Evolutionary conservation across 139 green algal species (phyloP).

Genomic region (Volvox africanus): DNA sequence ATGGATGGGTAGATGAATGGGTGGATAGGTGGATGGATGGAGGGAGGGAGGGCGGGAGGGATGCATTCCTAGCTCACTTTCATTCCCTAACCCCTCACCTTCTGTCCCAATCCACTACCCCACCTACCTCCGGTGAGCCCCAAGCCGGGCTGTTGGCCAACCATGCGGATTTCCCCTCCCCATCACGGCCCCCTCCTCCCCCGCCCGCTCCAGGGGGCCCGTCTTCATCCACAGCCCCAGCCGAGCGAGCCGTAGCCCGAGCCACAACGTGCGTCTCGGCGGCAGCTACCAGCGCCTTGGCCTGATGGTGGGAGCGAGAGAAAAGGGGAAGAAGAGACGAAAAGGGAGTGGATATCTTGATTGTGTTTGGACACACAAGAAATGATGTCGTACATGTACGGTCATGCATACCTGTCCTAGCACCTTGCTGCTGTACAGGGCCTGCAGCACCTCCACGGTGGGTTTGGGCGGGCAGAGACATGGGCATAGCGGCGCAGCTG

Average conservation of each 20-base stretch:
- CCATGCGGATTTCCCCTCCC: slow-evolving; percentile 45
- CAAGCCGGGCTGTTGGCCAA: slow-evolving; percentile 21
- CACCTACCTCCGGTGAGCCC: background rate
- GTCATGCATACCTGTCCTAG: background rate
- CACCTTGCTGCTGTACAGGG: slow-evolving; percentile 35
- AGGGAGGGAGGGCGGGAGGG: no score
- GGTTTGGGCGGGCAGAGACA: background rate
- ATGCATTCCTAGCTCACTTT: no score
- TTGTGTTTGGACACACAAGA: no score
- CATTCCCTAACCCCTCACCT: no score
- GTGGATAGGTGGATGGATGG: no score
- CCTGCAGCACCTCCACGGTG: slow-evolving; percentile 40
- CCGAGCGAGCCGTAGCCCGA: background rate
- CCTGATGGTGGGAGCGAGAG: slow-evolving; percentile 9
- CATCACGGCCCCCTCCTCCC: background rate
- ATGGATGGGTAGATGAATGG: no score
- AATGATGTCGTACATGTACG: no score
- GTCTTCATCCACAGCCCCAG: background rate
- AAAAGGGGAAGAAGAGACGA: background rate
- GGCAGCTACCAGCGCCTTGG: background rate
- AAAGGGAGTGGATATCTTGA: background rate
- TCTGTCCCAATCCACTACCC: no score
- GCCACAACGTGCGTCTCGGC: background rate
- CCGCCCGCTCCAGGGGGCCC: background rate
- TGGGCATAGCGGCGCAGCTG: background rate